phyloP scores from a whole-genome alignment of 202 grass and related monocot genomes.

The Zoysia matrella region DNA sequence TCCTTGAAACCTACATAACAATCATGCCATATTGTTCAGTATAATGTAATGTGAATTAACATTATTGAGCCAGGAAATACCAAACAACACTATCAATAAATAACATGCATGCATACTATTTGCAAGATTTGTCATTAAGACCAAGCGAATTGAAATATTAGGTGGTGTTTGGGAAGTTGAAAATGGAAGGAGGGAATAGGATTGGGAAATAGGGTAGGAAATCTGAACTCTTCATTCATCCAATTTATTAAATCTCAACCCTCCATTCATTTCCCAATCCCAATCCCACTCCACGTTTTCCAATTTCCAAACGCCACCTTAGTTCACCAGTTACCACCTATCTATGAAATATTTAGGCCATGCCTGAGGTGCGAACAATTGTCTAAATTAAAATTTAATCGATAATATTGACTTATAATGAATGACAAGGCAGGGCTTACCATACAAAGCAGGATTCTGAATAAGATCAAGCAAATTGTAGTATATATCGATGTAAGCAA shows the following conservation, averaged over 20 bases:
- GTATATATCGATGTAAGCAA: slow-evolving; percentile 68
- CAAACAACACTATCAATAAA: background rate
- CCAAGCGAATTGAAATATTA: background rate
- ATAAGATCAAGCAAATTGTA: slow-evolving; percentile 60
- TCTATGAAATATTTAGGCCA: background rate
- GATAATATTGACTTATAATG: background rate
- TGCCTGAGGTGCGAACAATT: too few relatives aligned
- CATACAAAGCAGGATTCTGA: slow-evolving; percentile 42
- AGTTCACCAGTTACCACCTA: background rate
- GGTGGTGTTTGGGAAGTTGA: too few relatives aligned
- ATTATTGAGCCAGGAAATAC: background rate
- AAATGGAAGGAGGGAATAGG: too few relatives aligned
- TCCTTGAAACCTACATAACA: slow-evolving; percentile 61
- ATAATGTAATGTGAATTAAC: background rate
- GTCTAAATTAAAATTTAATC: background rate
- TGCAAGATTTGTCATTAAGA: background rate
- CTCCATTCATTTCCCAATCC: too few relatives aligned
- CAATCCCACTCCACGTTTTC: too few relatives aligned
- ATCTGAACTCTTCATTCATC: too few relatives aligned
- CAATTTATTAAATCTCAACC: too few relatives aligned
- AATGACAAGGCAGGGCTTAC: slow-evolving; percentile 32
- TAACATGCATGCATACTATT: background rate
- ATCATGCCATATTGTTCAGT: slow-evolving; percentile 1
- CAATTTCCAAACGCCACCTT: too few relatives aligned
- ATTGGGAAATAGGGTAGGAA: too few relatives aligned